Evolutionary conservation across 23 red algal species (phyloP), one percentile per base, ranked within the genome.

Genomic region (Rhodosorus marinus): DNA sequence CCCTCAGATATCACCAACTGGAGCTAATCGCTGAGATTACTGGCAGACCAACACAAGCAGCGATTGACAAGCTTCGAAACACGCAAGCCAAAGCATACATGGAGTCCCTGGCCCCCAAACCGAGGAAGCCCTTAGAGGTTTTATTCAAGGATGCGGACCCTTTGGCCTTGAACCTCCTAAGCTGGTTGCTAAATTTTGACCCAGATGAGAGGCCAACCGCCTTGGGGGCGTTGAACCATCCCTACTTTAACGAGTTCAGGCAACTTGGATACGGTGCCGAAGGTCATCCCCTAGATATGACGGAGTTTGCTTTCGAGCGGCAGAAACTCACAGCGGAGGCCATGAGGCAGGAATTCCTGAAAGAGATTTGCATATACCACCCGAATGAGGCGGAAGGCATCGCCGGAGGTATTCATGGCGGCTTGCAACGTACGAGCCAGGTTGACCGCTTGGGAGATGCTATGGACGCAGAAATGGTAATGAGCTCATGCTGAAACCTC

Each of bases 251-350:
- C 26, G 70, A 77, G 29, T 82, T 64, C 23, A 57, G 64, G 26
- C 62, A 82, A 25, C 49, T 82, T 35, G 76, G 76, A 6, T 59
- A 72, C 9, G 76, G 76, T 11, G 64, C 76, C 41, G 35, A 33
- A 20, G 86, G 62, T 15, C 40, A 41, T n/a, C 86, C 86, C 28
- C 49, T 93, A 47, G 64, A 70, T 2, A 35, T 57, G 21, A 57
- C 67, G 57, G 86, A 93, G 70, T 93, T 93, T 71, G 63, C 47
- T 31, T 93, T 93, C 50, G 86, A 93, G 57, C 47, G 64, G 6
- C 38, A 74, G 68, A 45, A 58, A 31, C 30, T 83, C 33, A 35
- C 70, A 22, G 54, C 62, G 3, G 66, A 57, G 8, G 58, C 77
- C 61, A 75, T 93, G 57, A 49, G 86, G 0, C 28, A 52, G 30